Evolutionary conservation across 805 yeast species (phyloP), one percentile per base, ranked within the genome.

Genomic region (Ogataea thermomethanolica): DNA sequence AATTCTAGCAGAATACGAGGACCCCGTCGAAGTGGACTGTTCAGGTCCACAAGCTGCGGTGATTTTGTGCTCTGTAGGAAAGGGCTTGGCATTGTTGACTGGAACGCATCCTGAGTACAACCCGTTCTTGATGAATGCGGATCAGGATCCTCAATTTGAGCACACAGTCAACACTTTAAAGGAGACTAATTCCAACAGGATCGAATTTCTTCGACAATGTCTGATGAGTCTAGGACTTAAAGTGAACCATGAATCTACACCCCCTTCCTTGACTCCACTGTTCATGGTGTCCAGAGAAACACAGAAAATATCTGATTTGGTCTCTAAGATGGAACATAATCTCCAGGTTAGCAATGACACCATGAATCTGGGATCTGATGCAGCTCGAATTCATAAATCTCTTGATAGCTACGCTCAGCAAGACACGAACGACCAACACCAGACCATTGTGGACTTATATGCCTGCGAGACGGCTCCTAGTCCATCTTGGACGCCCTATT

Each of bases 81-180:
- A 73, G 27, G 99, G 99, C 3, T 66, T 65, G 26, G 96, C 81
- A 0, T 62, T 93, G 8, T 69, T 93, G 9, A 71, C 84, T 10
- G 98, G 98, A 0, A 75, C 87, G 0, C 99, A 93, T 62, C 95
- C 96, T 0, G 99, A 93, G 61, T 89, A 81, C 56, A 69, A 78
- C 2, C 82, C 88, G 0, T 58, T 62, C 11, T 65, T 73, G 11
- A 51, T 80, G 47, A 63, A 74, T 45, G 62, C 62, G 13, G 43
- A 54, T 9, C 30, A 46, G 0, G 56, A 46, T 1, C 15, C 45
- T 8, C 56, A 58, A 1, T 65, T 65, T 21, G 49, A 64, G 2
- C 42, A 45, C 2, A 64, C 79, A 2, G 60, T 76, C 2, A 53
- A 65, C 3, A 58, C 54, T 0, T 59, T 89, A 21, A 56, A 58